Evolutionary conservation across 2,329 filamentous ascomycete genomes (phyloP), one percentile per base, ranked within the genome.

Genomic region (Alternaria arbusti): DNA sequence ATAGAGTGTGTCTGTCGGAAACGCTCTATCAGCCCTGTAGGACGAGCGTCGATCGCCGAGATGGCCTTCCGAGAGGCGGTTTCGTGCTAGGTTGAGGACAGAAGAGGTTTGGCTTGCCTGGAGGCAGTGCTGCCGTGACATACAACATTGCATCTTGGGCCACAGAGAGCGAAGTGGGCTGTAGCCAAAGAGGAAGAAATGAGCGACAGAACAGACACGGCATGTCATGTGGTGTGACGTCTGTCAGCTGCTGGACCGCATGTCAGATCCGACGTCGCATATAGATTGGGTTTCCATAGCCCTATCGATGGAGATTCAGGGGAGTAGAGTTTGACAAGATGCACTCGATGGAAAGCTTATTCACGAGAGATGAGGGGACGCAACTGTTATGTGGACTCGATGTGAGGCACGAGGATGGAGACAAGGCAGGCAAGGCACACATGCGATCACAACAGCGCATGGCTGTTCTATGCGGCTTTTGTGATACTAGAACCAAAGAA

Each of bases 71-170:
- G 71, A 73, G 63, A 65, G 73, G 70, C 72, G 69, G 70, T 67
- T 54, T 50, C 1, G 76, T 78, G 59, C 32, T 54, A 77, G 72
- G 54, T 68, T 67, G 63, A 64, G 61, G 64, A 71, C 66, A 69
- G 49, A 59, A 67, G 45, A 66, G 67, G 68, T 54, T 65, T 62
- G 64, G 63, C 64, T 68, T 57, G 47, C 26, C 12, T 57, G 20
- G 5, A 23, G 20, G 44, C 20, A 36, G 23, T 12, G 26, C 47
- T 15, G 23, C n/a, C 17, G 44, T 20, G n/a, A 49, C 13, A 36
- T 22, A 65, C 59, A 36, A 57, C 50, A 61, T 54, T 20, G 12
- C 28, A 23, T 46, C 32, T 68, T 51, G 11, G 47, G 49, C 20
- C 30, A 20, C 15, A 45, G 49, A 30, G 22, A 47, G 63, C 69